A percentile compares a stretch with the other conserved stretches of the same genome.
These are phyloP conservation scores for Lolium rigidum DNA, from an alignment of 176 grass and related monocot species.

Conservation along the genomic window DNA sequence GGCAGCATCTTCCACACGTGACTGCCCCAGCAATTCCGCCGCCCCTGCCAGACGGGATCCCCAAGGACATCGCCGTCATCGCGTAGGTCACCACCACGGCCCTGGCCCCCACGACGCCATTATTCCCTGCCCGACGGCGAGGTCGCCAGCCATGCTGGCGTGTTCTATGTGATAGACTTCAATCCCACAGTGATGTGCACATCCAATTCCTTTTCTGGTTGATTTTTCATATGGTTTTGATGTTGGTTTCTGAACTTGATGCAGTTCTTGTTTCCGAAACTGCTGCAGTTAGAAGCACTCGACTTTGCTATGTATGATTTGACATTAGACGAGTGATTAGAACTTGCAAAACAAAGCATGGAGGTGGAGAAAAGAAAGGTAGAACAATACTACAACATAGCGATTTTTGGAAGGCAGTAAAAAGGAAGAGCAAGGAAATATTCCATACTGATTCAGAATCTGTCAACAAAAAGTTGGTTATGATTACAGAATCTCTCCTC, in stretches of 20 bases:
- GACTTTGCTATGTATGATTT: background rate
- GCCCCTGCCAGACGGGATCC: no score
- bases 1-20: no score
- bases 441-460: constrained; percentile 26
- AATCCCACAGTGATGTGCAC: background rate
- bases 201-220: background rate
- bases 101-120: no score
- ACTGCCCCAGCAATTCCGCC: no score
- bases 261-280: constrained; percentile 8
- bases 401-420: background rate
- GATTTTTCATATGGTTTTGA: background rate
- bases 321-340: background rate
- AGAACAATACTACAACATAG: background rate
- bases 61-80: no score
- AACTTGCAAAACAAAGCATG: background rate
- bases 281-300: background rate
- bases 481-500: constrained; percentile 20
- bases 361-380: background rate
- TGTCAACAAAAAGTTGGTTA: constrained; percentile 14
- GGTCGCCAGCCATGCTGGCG: no score
- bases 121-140: no score
- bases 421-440: background rate
- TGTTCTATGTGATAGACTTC: background rate
- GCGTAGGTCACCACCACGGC: no score
- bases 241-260: background rate